A percentile compares a stretch with the other conserved stretches of the same genome.
phyloP scores from a whole-genome alignment of 495 filamentous ascomycete genomes.

The Penicillium dipodomyicola region DNA sequence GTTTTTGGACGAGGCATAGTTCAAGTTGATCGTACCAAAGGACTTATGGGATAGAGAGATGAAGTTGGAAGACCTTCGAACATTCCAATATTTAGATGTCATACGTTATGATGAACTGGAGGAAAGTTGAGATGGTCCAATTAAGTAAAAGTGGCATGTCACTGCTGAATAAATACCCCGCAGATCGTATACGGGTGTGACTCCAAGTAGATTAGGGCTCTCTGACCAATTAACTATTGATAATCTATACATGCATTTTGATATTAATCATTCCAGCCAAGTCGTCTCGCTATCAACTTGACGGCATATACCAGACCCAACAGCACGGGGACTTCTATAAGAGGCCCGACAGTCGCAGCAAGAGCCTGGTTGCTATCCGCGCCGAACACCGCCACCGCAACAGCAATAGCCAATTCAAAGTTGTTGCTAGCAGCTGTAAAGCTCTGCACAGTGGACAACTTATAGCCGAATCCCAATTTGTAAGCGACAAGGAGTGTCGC shows the following conservation, averaged over 20 bases:
- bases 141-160: conserved; percentile 11
- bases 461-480: conserved; percentile 70
- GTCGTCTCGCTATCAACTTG: conserved; percentile 32
- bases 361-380: conserved; percentile 78
- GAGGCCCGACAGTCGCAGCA: conserved; percentile 83
- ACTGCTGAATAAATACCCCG: not conserved
- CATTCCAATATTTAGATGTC: no score
- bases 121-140: not conserved
- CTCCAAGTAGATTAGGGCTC: not conserved
- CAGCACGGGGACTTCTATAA: conserved; percentile 89
- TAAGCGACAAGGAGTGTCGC: conserved; percentile 58
- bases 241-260: not conserved
- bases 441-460: conserved; percentile 72
- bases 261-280: conserved; percentile 20
- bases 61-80: not conserved
- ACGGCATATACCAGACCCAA: conserved; percentile 78
- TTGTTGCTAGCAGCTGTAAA: conserved; percentile 96
- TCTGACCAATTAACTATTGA: not conserved
- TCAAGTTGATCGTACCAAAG: no score
- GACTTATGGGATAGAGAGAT: not conserved
- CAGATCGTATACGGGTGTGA: not conserved
- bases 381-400: conserved; percentile 82
- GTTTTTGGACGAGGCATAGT: conserved; percentile 4
- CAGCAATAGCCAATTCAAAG: conserved; percentile 91
- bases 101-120: not conserved